A percentile compares a stretch with the other conserved stretches of the same genome.
phyloP scores from a whole-genome alignment of 768 basidiomycete species.

The Termitomyces sp. region DNA sequence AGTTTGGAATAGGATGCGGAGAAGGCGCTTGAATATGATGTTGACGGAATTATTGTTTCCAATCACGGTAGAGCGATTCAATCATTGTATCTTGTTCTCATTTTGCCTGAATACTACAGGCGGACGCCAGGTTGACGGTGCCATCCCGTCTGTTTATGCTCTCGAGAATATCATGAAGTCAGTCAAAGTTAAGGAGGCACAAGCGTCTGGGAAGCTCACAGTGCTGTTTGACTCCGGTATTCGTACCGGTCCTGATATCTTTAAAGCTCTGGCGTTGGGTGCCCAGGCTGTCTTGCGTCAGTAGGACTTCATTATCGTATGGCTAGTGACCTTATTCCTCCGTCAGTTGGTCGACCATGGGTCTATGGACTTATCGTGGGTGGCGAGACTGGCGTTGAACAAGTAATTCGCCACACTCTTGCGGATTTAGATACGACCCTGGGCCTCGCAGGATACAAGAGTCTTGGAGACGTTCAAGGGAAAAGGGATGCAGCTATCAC shows the following conservation, averaged over 20 bases:
- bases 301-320: conserved; percentile 20
- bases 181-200: conserved; percentile 48
- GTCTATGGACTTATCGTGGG: conserved; percentile 67
- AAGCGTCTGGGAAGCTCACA: conserved; percentile 54
- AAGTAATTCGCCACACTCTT: conserved; percentile 61
- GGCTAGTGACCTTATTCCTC: background rate
- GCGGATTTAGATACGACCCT: conserved; percentile 65
- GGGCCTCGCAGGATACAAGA: conserved; percentile 54
- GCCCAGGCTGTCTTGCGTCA: conserved; percentile 74
- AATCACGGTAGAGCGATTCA: conserved; percentile 55
- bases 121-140: conserved; percentile 74
- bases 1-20: conserved; percentile 50
- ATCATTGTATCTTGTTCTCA: background rate
- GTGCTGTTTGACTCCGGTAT: conserved; percentile 80
- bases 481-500: conserved; percentile 46
- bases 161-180: conserved; percentile 66
- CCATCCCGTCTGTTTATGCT: conserved; percentile 66
- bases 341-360: conserved; percentile 64
- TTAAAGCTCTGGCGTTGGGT: conserved; percentile 82
- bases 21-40: conserved; percentile 54
- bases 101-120: conserved; percentile 28
- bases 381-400: conserved; percentile 71
- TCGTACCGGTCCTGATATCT: conserved; percentile 75
- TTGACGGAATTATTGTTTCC: conserved; percentile 73
- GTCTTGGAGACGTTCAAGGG: conserved; percentile 56